These are phyloP conservation scores for Magnusiomyces clavatus DNA, from an alignment of 1,139 yeast genomes.

Conservation along the genomic window DNA sequence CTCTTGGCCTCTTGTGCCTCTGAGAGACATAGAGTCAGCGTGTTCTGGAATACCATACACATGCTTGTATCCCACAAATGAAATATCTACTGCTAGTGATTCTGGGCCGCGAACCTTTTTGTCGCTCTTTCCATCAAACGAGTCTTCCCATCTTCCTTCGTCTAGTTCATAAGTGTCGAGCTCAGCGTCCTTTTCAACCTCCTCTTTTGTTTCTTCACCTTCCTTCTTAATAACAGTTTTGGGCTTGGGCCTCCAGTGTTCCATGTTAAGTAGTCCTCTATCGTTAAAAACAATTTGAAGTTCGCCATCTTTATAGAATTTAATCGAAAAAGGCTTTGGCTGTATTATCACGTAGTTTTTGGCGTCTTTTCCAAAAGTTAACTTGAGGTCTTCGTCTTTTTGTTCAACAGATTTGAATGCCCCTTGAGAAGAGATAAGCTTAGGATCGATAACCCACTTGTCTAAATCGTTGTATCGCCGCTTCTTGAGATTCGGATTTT, in stretches of 20 bases:
- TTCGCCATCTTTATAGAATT: slow-evolving; percentile 39
- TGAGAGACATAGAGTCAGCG: slow-evolving; percentile 67
- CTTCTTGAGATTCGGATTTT: slow-evolving; percentile 21
- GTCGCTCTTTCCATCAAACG: slow-evolving; percentile 47
- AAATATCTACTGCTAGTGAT: slow-evolving; percentile 71
- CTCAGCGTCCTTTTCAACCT: slow-evolving; percentile 16
- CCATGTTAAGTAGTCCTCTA: slow-evolving; percentile 61
- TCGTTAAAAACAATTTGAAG: slow-evolving; percentile 58
- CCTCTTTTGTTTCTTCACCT: slow-evolving; percentile 12
- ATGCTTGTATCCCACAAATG: slow-evolving; percentile 50
- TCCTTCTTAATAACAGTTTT: slow-evolving; percentile 18
- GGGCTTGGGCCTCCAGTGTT: slow-evolving; percentile 55
- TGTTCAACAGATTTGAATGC: not conserved
- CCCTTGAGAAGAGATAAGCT: slow-evolving; percentile 22
- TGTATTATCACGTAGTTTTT: slow-evolving; percentile 36
- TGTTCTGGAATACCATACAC: slow-evolving; percentile 96
- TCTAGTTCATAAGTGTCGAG: slow-evolving; percentile 23
- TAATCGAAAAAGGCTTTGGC: slow-evolving; percentile 47
- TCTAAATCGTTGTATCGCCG: slow-evolving; percentile 55
- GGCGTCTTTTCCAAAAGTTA: slow-evolving; percentile 36
- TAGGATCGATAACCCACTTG: slow-evolving; percentile 46
- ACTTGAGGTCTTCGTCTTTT: slow-evolving; percentile 8
- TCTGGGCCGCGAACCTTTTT: slow-evolving; percentile 80
- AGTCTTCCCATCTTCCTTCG: slow-evolving; percentile 32
- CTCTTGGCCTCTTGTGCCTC: slow-evolving; percentile 47